Conservation (phyloP, 257 asterid species). For the Solanum chaucha region DNA sequence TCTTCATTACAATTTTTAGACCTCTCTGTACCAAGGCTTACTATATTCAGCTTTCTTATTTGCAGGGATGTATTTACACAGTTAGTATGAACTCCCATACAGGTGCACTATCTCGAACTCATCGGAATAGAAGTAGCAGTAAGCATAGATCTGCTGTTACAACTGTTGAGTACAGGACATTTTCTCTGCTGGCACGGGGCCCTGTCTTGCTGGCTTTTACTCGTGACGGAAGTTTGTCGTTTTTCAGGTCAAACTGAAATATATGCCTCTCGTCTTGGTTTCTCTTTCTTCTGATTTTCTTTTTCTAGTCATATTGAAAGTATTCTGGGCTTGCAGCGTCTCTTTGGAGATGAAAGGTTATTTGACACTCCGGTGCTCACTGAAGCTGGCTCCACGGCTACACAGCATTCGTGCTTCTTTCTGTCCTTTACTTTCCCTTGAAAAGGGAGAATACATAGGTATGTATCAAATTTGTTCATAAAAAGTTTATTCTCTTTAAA, state of each 20-base stretch:
- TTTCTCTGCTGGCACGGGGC: constrained; percentile 84
- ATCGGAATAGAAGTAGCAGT: constrained; percentile 62
- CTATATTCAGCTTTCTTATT: constrained; percentile 9
- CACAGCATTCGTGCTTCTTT: constrained; percentile 92
- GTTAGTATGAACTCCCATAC: constrained; percentile 67
- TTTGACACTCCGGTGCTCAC: constrained; percentile 82
- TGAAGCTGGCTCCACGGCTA: constrained; percentile 69
- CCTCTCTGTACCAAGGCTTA: constrained; percentile 1
- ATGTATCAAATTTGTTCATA: not conserved
- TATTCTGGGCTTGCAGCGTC: constrained; percentile 36
- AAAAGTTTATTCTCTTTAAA: not conserved
- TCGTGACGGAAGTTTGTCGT: constrained; percentile 83
- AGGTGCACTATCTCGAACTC: constrained; percentile 74
- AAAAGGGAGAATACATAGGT: constrained; percentile 98
- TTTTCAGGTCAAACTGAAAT: constrained; percentile 65
- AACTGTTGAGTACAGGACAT: constrained; percentile 80
- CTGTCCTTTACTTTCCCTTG: constrained; percentile 97
- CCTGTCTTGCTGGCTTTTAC: constrained; percentile 81
- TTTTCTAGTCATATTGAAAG: constrained; percentile 1
- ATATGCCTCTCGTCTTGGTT: not conserved
- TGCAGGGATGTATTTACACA: constrained; percentile 79
- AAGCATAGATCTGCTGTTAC: constrained; percentile 71
- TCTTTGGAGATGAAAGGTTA: constrained; percentile 85
- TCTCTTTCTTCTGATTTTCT: not conserved
- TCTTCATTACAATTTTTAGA: not conserved